phyloP scores from a whole-genome alignment of 2,329 filamentous ascomycete genomes.

The Aspergillus sojae region DNA sequence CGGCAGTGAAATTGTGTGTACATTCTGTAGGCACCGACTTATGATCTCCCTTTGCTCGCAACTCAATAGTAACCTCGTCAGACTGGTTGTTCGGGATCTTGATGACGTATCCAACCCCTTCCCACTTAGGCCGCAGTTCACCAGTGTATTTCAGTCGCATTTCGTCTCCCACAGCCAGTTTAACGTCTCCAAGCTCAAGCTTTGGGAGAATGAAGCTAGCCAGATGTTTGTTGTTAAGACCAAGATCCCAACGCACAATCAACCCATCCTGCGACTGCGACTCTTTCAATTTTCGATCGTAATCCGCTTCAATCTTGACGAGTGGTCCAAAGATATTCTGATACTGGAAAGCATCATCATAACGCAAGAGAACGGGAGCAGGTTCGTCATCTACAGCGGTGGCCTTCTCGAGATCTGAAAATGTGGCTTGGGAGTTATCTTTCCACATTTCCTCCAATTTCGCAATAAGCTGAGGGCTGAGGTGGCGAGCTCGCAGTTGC shows the following conservation, averaged over 20 bases:
- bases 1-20: constrained; percentile 95
- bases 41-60: constrained; percentile 92
- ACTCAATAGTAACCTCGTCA: constrained; percentile 92
- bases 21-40: constrained; percentile 95
- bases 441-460: constrained; percentile 99
- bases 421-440: constrained; percentile 83
- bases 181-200: constrained; percentile 95
- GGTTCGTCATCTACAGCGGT: constrained; percentile 93
- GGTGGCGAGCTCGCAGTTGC: constrained; percentile 89
- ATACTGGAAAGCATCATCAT: constrained; percentile 97
- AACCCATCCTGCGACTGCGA: constrained; percentile 96
- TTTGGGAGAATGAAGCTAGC: constrained; percentile 96
- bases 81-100: constrained; percentile 99
- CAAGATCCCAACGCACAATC: constrained; percentile 90
- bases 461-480: constrained; percentile 91
- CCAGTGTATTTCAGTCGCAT: constrained; percentile 98
- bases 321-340: constrained; percentile 98
- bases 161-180: constrained; percentile 95
- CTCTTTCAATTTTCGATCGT: constrained; percentile 98
- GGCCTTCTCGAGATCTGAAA: constrained; percentile 88
- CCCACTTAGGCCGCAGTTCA: constrained; percentile 88
- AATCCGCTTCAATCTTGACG: constrained; percentile 99
- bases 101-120: constrained; percentile 97
- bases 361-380: constrained; percentile 85
- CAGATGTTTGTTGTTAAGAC: constrained; percentile 95